Base-by-base conservation (phyloP, 768 basidiomycete species). In the Stropharia rugosoannulata region DNA sequence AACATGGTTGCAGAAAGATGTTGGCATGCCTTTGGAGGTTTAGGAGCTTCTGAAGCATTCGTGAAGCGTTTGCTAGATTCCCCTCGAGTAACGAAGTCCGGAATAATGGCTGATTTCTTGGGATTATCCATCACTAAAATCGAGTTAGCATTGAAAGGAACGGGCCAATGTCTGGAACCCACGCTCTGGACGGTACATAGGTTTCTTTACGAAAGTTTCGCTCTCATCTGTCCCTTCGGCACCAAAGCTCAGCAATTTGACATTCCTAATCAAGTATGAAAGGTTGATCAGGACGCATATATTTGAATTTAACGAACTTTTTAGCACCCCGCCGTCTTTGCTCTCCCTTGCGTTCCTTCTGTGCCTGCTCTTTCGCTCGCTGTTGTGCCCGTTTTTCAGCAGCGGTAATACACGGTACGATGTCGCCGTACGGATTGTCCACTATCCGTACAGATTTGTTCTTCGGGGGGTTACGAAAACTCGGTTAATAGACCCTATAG, bases 401-500 rank as follows among this genome's bases (percentile, higher is more conserved):
- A 1, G 95, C 94, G 1, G 97, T 99, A 57, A 98, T 99, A 22
- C 97, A 87, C 4, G 96, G 96, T 37, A 95, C 82, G 60, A 98
- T 97, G 66, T 98, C 95, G 51, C 88, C 83, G 68, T 97, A 98
- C 0, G 97, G 96, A 66, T 98, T 96, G 51, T 97, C 94, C 32
- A 93, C 66, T 50, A 99, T 90, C 9, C 86, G 83, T 29, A 96
- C 79, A 1, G 82, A 81, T 62, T 86, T 89, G 68, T 98, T 96
- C 67, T 90, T 95, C 0, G 96, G 95, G 2, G 97, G 94, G 61
- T 93, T 62, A 19, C 6, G 1, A 10, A 22, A 12, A 8, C 3
- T 37, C 55, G 16, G 58, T 64, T 9, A 46, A 40, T 19, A 19
- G 40, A 16, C 25, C 36, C n/a, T 18, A 10, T 47, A 40, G 13